Base-by-base conservation (phyloP, 768 basidiomycete genomes). In the Suillus ampliporus region DNA sequence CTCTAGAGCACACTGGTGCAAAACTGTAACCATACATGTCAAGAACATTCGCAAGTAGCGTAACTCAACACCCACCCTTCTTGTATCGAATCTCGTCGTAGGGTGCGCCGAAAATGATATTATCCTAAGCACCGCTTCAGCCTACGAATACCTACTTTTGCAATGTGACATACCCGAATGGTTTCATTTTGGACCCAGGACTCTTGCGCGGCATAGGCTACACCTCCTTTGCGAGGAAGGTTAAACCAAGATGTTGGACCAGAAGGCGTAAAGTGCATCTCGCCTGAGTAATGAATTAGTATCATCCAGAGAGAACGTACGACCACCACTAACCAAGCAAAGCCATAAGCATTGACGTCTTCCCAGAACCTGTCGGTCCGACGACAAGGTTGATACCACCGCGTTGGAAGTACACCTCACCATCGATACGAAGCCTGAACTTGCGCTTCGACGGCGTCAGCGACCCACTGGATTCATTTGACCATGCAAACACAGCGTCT, bases 161-260 rank as follows among this genome's bases (percentile, higher is more conserved):
- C 10, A 7, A 9, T 19, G 3, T 2, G 19, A 56, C 47, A 17
- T 35, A 86, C 88, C 71, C 77, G 80, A 58, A 92, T 90, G 0
- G 90, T 92, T 62, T 89, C 90, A 65, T 92, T 94, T 72, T 89
- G 85, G 3, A 94, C 87, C 92, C 92, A 96, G 5, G 90, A 87
- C 70, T 94, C 91, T 72, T 96, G 93, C 4, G 89, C 89, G 7
- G 89, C 89, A 71, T 91, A 94, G 2, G 91, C 87, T 43, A 95
- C 82, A 6, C 92, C 91, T 1, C 81, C 81, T 4, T 76, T 77
- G 3, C 91, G 79, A 28, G 92, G 92, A 7, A 94, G 82, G 64
- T 84, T 86, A 73, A 83, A 90, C 83, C 85, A 89, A 0, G 90
- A 86, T 47, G 84, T 81, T 1, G 83, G 78, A 10, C 76, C 71